Evolutionary conservation across 192 early-diverging fungal genomes (phyloP), one percentile per base, ranked within the genome.

Genomic region (Backusella luteola): DNA sequence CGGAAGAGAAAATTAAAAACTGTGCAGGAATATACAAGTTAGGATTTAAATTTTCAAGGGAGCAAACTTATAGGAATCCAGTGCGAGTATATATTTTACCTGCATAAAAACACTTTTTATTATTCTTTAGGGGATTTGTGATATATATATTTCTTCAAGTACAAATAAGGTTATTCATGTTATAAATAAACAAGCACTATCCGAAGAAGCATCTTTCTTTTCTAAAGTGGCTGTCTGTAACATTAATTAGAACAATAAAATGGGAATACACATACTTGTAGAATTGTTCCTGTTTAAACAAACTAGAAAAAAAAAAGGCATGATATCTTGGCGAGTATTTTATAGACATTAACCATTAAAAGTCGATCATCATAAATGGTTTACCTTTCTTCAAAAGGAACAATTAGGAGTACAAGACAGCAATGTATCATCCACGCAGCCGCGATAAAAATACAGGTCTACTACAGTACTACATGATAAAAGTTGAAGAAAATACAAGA

Each of bases 31-130:
- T 21, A 56, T 56, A 9, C 21, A 56, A 56, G 53, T 56, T 56
- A 56, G 9, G 8, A 56, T 56, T 56, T n/a, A 56, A 56, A 56
- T 56, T 56, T 56, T 56, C 53, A 56, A 56, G 53, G 19, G 19
- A 56, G 53, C 53, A 56, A 44, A 44, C 1, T 56, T 6, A 21
- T n/a, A 21, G 21, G 21, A 56, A 21, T 56, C 19, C 26, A 56
- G 53, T 56, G 19, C n/a, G 53, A 56, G 53, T 56, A n/a, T 56
- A 56, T 56, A 56, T 56, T 56, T 56, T 56, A 23, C 53, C 53
- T 56, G 53, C 53, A 56, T 56, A 56, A 56, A 9, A 56, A 56
- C 8, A n/a, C 21, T 56, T 56, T 56, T 56, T 56, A 21, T 56
- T 56, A 9, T 56, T 26, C 53, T 56, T 56, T 56, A 56, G 23